Evolutionary conservation across 1,284 basidiomycete species (phyloP).

Genomic region (Fomitopsis schrenkii): DNA sequence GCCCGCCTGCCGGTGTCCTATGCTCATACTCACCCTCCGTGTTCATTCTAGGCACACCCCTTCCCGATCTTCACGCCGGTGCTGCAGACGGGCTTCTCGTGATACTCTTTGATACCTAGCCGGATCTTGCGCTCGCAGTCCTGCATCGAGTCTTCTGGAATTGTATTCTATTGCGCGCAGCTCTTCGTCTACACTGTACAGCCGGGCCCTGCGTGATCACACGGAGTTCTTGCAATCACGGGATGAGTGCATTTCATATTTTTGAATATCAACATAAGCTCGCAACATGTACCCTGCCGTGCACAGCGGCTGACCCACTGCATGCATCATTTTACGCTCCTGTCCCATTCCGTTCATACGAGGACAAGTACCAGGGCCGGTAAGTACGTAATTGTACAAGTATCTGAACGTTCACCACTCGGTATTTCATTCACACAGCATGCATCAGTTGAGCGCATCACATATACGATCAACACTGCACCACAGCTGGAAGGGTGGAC

Average conservation of each 20-base stretch:
- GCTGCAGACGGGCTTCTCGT: conserved; percentile 50
- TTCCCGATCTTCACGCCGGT: conserved; percentile 59
- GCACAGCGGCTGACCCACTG: no score
- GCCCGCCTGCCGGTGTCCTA: conserved; percentile 12
- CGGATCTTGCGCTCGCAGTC: neutral
- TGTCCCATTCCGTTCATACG: no score
- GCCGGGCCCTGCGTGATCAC: neutral
- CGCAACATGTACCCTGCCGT: no score
- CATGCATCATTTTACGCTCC: no score
- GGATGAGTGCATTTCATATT: neutral
- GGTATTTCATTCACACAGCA: no score
- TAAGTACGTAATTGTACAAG: no score
- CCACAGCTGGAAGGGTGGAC: neutral
- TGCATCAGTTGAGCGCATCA: no score
- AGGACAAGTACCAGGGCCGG: no score
- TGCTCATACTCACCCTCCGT: conserved; percentile 25
- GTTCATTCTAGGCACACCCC: conserved; percentile 52
- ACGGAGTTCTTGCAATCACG: neutral
- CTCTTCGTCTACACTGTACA: neutral
- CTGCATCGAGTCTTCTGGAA: neutral
- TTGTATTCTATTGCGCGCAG: neutral
- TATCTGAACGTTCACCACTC: no score
- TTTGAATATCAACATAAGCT: no score
- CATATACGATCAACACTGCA: neutral
- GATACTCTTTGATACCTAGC: conserved; percentile 5